Evolutionary conservation across 2,329 filamentous ascomycete genomes (phyloP), one percentile per base, ranked within the genome.

Genomic region (Neophaeococcomyces mojaviensis): DNA sequence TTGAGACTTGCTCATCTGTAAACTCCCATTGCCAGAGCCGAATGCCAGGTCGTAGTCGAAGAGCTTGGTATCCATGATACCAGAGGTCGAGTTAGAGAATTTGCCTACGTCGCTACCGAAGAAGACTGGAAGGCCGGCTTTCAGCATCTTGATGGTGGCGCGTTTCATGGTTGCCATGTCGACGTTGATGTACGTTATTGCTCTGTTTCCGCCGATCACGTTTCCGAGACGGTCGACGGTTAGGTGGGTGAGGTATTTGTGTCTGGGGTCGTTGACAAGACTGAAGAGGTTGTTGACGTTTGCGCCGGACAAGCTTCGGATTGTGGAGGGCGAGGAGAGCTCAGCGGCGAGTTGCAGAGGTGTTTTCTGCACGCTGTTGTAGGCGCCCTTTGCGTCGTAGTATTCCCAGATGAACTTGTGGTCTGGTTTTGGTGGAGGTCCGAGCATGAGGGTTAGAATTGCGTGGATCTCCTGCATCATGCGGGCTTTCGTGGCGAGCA

Each of bases 101-200:
- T 94, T 86, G 51, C 87, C 88, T 0, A 94, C 88, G 58, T 95
- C 88, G 41, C 78, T 84, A 47, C 88, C 88, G 61, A 95, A 94
- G 74, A 94, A 94, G 41, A 94, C 78, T 8, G 88, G 88, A 4
- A 86, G 68, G 1, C 86, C 87, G 9, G 81, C 80, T 59, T 79
- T 77, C 39, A 94, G 77, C 86, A 88, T 92, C 24, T 77, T 72
- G 39, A 94, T 78, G 56, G 82, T 85, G 0, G 84, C 81, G 1
- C 69, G 61, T 65, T 94, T 94, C 55, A 94, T 80, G 0, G 77
- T 74, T 1, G 64, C 53, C 72, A 88, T 88, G 49, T 82, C 74
- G 13, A 92, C 86, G 61, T 94, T 94, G 59, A 94, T 78, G 61
- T 94, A 94, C 7, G 79, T 85, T 44, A 94, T 76, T 3, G 78